These are phyloP conservation scores for Boletellus deceptivus DNA, from an alignment of 1,284 basidiomycete genomes.

Conservation along the genomic window DNA sequence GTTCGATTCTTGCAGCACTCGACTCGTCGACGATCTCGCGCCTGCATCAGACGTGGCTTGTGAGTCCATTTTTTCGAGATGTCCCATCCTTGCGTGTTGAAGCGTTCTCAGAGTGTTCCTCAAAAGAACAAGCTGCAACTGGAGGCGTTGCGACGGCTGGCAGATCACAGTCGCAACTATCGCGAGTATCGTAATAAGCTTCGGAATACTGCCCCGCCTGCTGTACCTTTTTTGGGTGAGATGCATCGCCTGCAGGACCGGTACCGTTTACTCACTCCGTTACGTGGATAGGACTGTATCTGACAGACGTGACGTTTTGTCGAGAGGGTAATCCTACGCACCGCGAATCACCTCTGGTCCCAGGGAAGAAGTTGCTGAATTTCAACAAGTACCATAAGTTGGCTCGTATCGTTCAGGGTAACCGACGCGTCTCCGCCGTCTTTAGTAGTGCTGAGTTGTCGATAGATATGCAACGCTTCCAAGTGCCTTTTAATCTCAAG, in stretches of 20 bases:
- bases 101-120: constrained; percentile 62
- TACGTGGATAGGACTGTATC: constrained; percentile 62
- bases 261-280: constrained; percentile 9
- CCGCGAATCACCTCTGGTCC: constrained; percentile 75
- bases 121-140: constrained; percentile 83
- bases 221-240: constrained; percentile 87
- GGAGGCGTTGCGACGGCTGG: constrained; percentile 79
- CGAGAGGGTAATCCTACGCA: constrained; percentile 90
- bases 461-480: constrained; percentile 90
- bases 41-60: constrained; percentile 88
- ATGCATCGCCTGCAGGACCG: background rate
- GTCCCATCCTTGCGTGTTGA: constrained; percentile 9
- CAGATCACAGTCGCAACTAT: constrained; percentile 90
- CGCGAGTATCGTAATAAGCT: constrained; percentile 86
- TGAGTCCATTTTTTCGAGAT: constrained; percentile 39
- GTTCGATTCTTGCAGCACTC: constrained; percentile 90
- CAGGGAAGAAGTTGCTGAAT: constrained; percentile 85
- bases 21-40: constrained; percentile 94
- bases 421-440: constrained; percentile 3
- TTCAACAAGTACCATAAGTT: constrained; percentile 95
- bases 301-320: constrained; percentile 94
- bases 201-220: constrained; percentile 81
- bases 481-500: constrained; percentile 79
- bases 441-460: background rate
- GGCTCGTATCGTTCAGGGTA: constrained; percentile 83